These are phyloP conservation scores for Aspergillus biplanus DNA, from an alignment of 495 filamentous ascomycete genomes.

Conservation along the genomic window DNA sequence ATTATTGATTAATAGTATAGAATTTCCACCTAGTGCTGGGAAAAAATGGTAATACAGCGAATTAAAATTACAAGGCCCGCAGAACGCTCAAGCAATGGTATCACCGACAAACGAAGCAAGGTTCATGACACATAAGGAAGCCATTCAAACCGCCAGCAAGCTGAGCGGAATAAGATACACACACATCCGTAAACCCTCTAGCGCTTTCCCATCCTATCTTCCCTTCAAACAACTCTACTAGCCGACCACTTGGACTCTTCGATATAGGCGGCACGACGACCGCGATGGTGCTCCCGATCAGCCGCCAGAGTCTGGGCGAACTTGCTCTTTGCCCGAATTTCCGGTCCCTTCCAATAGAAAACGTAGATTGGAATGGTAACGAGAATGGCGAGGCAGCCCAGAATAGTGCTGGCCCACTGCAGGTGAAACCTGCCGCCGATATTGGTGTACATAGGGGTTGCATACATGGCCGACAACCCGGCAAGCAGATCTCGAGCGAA, in stretches of 20 bases:
- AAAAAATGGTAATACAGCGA: not conserved
- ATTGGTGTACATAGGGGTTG: conserved; percentile 45
- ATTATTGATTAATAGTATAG: too few species aligned
- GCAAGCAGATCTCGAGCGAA: conserved; percentile 53
- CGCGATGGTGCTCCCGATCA: conserved; percentile 23
- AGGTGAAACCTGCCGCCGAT: conserved; percentile 37
- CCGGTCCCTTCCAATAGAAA: conserved; percentile 52
- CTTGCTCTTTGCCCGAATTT: conserved; percentile 46
- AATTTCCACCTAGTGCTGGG: too few species aligned
- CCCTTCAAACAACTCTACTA: too few species aligned
- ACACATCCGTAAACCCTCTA: too few species aligned
- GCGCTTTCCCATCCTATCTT: too few species aligned
- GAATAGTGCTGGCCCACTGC: conserved; percentile 46
- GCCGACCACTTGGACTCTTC: conserved; percentile 19
- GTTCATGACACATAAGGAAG: too few species aligned
- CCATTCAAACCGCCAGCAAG: too few species aligned
- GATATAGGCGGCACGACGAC: conserved; percentile 26
- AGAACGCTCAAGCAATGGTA: not conserved
- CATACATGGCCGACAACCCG: conserved; percentile 51
- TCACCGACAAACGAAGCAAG: not conserved
- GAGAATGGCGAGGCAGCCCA: conserved; percentile 42
- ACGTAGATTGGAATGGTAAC: conserved; percentile 53
- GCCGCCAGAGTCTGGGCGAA: conserved; percentile 44
- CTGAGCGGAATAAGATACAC: too few species aligned
- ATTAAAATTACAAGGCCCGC: not conserved